Evolutionary conservation across 192 early-diverging fungal genomes (phyloP), one percentile per base, ranked within the genome.

Genomic region (Endogone sp.): DNA sequence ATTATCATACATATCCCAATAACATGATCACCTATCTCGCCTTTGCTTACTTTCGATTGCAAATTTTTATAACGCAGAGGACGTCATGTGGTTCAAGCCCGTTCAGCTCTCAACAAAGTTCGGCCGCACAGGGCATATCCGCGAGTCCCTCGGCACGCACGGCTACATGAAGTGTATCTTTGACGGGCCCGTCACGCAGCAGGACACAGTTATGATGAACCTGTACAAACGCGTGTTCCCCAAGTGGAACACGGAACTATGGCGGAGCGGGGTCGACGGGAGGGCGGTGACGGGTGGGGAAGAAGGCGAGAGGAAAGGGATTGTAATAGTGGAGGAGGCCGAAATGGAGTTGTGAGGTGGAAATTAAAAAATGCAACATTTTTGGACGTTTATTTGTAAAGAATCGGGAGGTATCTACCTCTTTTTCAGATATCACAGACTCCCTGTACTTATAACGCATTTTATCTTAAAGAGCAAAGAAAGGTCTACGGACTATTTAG

Each of bases 151-250:
- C 29, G 97, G 97, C 65, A 99, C 95, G 3, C 96, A 98, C 72
- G 97, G 97, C 23, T 96, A 98, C 78, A 95, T 95, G 93, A 95
- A 95, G 81, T 93, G 92, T 72, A 75, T 90, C 59, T 95, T 97
- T 82, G 92, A 98, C 72, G 91, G 92, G 30, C 86, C 88, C 49
- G 76, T 97, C 68, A 94, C 87, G 66, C 93, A 93, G 75, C 92
- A 95, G 74, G 97, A 99, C 81, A 96, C 95, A 0, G 83, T 98
- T 28, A 95, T 92, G 88, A 93, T 99, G 93, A 89, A 90, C 67
- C 81, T 99, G 66, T 99, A 95, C 81, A 97, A 99, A 84, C 86
- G 97, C 55, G 86, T 97, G 56, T 98, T 93, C 76, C 97, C 97
- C 67, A 97, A 96, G 81, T 97, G 95, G 97, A 92, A 80, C 67